These are phyloP conservation scores for Posidonia oceanica DNA, from an alignment of 116 monocot genomes.

Conservation along the genomic window DNA sequence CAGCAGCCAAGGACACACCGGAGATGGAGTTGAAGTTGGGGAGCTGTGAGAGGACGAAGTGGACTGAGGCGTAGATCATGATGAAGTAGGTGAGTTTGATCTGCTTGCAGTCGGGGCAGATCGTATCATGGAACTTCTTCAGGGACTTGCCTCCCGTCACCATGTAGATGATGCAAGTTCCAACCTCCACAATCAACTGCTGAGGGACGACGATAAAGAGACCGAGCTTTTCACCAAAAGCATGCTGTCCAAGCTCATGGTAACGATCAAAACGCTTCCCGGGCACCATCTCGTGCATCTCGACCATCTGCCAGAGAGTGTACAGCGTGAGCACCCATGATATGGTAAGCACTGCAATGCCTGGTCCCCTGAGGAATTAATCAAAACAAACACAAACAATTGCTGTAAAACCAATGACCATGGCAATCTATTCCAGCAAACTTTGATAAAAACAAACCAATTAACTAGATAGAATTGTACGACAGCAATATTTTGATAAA, in stretches of 20 bases:
- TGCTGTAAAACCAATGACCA: conserved; percentile 59
- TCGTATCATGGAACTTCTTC: conserved; percentile 60
- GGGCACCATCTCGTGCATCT: conserved; percentile 5
- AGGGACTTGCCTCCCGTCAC: conserved; percentile 78
- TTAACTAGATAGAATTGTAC: conserved; percentile 2
- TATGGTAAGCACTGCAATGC: conserved; percentile 29
- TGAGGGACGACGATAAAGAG: conserved; percentile 26
- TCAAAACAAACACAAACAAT: conserved; percentile 54
- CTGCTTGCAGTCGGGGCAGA: conserved; percentile 46
- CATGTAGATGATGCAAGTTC: conserved; percentile 83
- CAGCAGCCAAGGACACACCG: conserved; percentile 78
- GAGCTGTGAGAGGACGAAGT: conserved; percentile 77
- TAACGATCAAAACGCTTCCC: not conserved
- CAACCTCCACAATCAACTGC: conserved; percentile 70
- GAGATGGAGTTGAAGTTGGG: conserved; percentile 96
- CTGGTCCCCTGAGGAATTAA: conserved; percentile 90
- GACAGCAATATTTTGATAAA: not conserved
- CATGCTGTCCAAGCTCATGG: not conserved
- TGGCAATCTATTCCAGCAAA: conserved; percentile 28
- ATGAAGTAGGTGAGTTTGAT: conserved; percentile 80
- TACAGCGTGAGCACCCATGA: conserved; percentile 24
- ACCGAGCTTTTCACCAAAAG: not conserved
- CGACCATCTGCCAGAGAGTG: conserved; percentile 65
- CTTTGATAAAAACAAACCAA: conserved; percentile 20
- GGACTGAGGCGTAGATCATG: conserved; percentile 88